Base-by-base conservation (phyloP, 2,329 filamentous ascomycete genomes). In the Hypocrella siamensis region DNA sequence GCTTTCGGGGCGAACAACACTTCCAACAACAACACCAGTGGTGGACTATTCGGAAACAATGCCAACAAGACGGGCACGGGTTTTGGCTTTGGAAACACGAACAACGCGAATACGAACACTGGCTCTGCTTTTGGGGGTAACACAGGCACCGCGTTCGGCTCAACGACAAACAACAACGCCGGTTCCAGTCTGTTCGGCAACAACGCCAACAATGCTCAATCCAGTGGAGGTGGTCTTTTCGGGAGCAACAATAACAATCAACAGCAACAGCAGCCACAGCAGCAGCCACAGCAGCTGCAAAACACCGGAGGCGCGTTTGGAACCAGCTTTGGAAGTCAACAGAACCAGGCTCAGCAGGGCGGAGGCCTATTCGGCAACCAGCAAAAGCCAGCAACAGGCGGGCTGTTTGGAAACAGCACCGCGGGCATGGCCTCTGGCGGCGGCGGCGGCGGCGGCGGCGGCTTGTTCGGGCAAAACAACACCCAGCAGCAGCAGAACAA, bases 281-380 rank as follows among this genome's bases (percentile, higher is more conserved):
- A n/a, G n/a, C n/a, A n/a, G n/a, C n/a, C n/a, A n/a, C 42, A 47
- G 14, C 45, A 50, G 32, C 46, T 51, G 31, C 46, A 45, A 32
- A 45, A 37, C 14, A 36, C 46, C 9, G 41, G 42, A 19, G 34
- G 34, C 28, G 43, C 37, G 3, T 40, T 54, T 27, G 47, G 51
- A 27, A 39, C 48, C 31, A 48, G 40, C 5, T 63, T 66, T 24
- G 31, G 29, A 37, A 60, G 58, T 15, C 43, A 48, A 26, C 45
- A 44, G 30, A 49, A 47, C 21, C 39, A 46, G 32, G 37, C 34
- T 6, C 49, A 52, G 27, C 52, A 51, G 21, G 45, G 49, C 19
- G 53, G 48, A 22, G 57, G 58, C 10, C 46, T 66, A 16, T 67
- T 70, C 38, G 66, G 64, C 15, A 53, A 46, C 16, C 60, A 64